Percentiles rank a stretch among this genome's conserved stretches.
Evolutionary conservation across 768 basidiomycete species (phyloP).

Genomic region (Chalciporus pseudorubinellus): DNA sequence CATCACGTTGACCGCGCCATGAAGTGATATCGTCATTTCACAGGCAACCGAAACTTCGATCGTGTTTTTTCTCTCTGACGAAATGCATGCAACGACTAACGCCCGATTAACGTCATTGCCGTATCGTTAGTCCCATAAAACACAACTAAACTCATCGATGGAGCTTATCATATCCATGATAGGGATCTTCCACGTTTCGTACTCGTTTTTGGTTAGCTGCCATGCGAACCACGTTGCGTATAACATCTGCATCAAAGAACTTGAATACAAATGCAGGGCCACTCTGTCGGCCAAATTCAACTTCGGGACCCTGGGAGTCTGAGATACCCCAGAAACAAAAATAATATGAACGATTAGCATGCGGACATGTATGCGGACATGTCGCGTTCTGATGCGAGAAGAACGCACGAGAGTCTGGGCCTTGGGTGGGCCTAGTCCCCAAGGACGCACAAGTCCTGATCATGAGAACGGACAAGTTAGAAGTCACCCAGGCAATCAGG

Average conservation of each 20-base stretch:
- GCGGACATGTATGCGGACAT: too few species aligned
- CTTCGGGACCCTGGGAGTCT: not conserved
- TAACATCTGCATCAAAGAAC: not conserved
- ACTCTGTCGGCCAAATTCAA: not conserved
- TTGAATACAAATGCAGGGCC: not conserved
- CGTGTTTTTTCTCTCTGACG: not conserved
- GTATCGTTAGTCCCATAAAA: not conserved
- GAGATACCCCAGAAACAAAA: not conserved
- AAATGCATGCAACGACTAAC: not conserved
- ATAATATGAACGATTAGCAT: too few species aligned
- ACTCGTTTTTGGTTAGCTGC: not conserved
- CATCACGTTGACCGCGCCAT: not conserved
- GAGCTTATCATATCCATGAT: not conserved
- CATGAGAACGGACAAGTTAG: too few species aligned
- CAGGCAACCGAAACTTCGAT: not conserved
- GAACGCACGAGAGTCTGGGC: not conserved
- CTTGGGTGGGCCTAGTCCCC: too few species aligned
- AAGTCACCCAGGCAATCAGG: too few species aligned
- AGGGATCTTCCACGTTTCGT: not conserved
- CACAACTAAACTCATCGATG: not conserved
- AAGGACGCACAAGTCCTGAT: too few species aligned
- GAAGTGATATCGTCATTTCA: slow-evolving; percentile 8
- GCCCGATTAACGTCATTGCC: not conserved
- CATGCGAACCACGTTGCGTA: not conserved
- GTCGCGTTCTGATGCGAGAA: not conserved